Conservation (phyloP, 805 yeast genomes). For the Cyberlindnera lachancei region DNA sequence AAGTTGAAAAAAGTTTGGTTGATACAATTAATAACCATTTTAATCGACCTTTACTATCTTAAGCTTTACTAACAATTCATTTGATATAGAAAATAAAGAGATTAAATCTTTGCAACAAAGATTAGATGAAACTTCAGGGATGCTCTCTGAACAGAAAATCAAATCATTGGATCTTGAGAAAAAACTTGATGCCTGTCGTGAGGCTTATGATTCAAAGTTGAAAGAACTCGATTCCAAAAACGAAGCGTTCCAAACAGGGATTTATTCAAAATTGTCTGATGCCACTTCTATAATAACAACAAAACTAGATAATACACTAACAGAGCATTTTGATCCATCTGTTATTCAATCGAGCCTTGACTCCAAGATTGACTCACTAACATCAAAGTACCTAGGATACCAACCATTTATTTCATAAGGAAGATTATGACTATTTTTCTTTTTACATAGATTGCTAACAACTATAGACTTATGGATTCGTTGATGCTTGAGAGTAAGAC, state of each 20-base stretch:
- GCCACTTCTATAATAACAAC: not conserved
- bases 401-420: slow-evolving; percentile 1
- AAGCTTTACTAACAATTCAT: slow-evolving; percentile 14
- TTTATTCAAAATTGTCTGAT: slow-evolving; percentile 3
- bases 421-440: not conserved
- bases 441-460: too few relatives aligned
- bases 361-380: slow-evolving; percentile 2
- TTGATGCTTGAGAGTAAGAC: slow-evolving; percentile 1
- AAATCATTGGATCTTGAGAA: slow-evolving; percentile 25
- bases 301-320: not conserved
- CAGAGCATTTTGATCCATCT: not conserved
- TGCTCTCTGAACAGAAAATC: slow-evolving; percentile 39
- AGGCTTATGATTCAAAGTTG: slow-evolving; percentile 12
- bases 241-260: not conserved
- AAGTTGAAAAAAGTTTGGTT: slow-evolving; percentile 16
- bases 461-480: slow-evolving; percentile 1
- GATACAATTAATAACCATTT: not conserved
- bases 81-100: slow-evolving; percentile 24
- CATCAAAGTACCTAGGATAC: slow-evolving; percentile 6
- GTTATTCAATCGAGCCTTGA: not conserved
- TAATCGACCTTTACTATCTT: too few relatives aligned
- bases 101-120: slow-evolving; percentile 28
- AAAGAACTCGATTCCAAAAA: slow-evolving; percentile 2
- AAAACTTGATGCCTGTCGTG: slow-evolving; percentile 13
- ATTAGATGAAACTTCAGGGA: slow-evolving; percentile 37